phyloP scores from a whole-genome alignment of 78 protist species.

The Dictyostelium purpureum region DNA sequence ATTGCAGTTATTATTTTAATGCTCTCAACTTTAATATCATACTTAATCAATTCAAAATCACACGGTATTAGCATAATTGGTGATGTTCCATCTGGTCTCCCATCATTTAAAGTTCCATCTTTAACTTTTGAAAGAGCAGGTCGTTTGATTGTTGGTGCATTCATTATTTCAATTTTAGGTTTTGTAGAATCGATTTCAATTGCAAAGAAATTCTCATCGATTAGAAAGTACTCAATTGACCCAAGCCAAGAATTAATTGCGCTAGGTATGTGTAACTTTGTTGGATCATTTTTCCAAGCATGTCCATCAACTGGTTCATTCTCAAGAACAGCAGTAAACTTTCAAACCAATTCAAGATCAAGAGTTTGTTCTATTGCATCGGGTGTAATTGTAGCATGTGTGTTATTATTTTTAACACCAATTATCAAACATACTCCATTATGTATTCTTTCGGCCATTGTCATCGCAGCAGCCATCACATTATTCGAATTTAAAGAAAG shows the following conservation, averaged over 20 bases:
- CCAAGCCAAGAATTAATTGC: conserved; percentile 77
- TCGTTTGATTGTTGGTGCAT: conserved; percentile 51
- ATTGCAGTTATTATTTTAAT: conserved; percentile 32
- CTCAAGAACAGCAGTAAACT: conserved; percentile 71
- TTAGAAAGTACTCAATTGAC: conserved; percentile 41
- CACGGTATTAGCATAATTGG: conserved; percentile 60
- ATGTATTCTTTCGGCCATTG: conserved; percentile 67
- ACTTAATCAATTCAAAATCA: conserved; percentile 9
- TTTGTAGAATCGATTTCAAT: conserved; percentile 74
- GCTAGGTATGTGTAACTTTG: conserved; percentile 71
- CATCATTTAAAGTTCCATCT: conserved; percentile 1
- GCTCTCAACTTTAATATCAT: conserved; percentile 14
- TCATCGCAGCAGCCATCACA: conserved; percentile 34
- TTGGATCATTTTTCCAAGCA: conserved; percentile 49
- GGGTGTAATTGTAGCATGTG: conserved; percentile 55
- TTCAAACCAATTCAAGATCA: conserved; percentile 52
- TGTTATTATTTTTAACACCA: conserved; percentile 42
- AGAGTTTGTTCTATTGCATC: conserved; percentile 47
- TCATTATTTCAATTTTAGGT: conserved; percentile 62
- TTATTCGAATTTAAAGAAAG: conserved; percentile 54
- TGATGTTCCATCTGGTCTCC: conserved; percentile 66
- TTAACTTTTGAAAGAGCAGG: conserved; percentile 5
- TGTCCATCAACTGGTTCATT: conserved; percentile 73
- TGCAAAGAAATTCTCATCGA: conserved; percentile 73
- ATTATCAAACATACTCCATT: conserved; percentile 69